Base-by-base conservation (phyloP, 495 filamentous ascomycete species). In the Lichina pygmaea region DNA sequence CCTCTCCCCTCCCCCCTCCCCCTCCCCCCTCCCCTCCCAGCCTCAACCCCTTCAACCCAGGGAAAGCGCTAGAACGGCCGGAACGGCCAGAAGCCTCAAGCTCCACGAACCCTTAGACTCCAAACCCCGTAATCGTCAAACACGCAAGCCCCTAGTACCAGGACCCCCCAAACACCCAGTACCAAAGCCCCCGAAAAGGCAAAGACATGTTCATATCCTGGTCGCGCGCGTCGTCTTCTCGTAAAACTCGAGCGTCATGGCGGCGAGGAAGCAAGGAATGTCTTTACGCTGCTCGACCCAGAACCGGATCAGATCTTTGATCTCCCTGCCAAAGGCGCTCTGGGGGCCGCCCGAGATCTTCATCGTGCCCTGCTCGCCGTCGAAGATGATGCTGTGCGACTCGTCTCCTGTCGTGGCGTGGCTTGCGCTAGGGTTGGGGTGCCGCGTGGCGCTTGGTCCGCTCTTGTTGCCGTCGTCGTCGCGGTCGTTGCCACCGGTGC, bases 321-420 rank as follows among this genome's bases (percentile, higher is more conserved):
- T 89, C 59, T 83, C 75, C 49, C 71, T 62, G 24, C 84, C 86
- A 60, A 97, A 97, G 31, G 67, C 66, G 53, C 78, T 86, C 53
- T 82, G 72, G 6, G 83, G 81, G 0, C 89, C 89, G 6, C 89
- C 89, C 12, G 75, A 77, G 48, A 95, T 78, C 65, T 95, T 95
- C 89, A 97, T 97, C 17, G 82, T 93, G 58, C 58, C 77, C 49
- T 79, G 78, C 59, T 95, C 86, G 17, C 86, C 91, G 62, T 99
- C 89, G 60, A 99, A 95, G 0, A 93, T 72, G 48, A 99, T 92
- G 42, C 77, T 83, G 50, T 86, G 91, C 66, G 83, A 81, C 57
- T 81, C 69, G 24, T 24, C 24, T 1, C 24, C 4, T 24, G 4
- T 24, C 24, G 24, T 24, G 24, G 24, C 24, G 24, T 24, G 24